These are phyloP conservation scores for Phytophthora litchii DNA, from an alignment of 352 stramenopile genomes.

Conservation along the genomic window DNA sequence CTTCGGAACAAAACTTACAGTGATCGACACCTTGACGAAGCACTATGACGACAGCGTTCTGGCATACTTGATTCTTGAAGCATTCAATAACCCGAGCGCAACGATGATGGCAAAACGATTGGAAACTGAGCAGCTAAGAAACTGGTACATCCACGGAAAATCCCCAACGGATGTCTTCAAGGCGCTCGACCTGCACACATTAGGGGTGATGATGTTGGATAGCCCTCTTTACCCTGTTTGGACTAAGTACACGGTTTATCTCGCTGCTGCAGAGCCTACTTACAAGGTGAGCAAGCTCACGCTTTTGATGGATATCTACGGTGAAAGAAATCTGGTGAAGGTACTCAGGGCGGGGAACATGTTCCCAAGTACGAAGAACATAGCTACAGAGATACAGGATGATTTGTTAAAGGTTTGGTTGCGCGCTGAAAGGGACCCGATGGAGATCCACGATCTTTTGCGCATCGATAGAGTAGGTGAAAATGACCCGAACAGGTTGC, in stretches of 20 bases:
- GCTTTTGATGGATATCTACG: constrained; percentile 3
- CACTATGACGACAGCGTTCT: constrained; percentile 5
- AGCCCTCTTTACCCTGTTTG: constrained; percentile 14
- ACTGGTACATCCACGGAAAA: constrained; percentile 5
- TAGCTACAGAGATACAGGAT: constrained; percentile 6
- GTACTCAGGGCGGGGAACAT: constrained; percentile 3
- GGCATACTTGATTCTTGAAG: constrained; percentile 9
- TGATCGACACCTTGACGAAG: neutral
- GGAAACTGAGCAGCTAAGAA: constrained; percentile 9
- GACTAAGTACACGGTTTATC: constrained; percentile 10
- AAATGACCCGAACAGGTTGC: constrained; percentile 1
- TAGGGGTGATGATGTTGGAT: neutral
- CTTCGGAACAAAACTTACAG: constrained; percentile 1
- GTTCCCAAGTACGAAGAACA: constrained; percentile 4
- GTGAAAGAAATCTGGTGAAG: constrained; percentile 12
- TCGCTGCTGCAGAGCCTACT: constrained; percentile 2
- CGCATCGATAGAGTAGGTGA: neutral
- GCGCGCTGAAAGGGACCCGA: neutral
- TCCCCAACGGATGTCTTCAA: constrained; percentile 7
- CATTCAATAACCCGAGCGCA: neutral
- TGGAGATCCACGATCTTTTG: neutral
- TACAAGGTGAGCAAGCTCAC: constrained; percentile 8
- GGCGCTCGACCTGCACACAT: constrained; percentile 6
- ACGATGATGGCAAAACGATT: constrained; percentile 1
- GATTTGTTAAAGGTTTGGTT: constrained; percentile 4